Conservation (phyloP, 1,139 yeast genomes). For the Protomyces gravidus region DNA sequence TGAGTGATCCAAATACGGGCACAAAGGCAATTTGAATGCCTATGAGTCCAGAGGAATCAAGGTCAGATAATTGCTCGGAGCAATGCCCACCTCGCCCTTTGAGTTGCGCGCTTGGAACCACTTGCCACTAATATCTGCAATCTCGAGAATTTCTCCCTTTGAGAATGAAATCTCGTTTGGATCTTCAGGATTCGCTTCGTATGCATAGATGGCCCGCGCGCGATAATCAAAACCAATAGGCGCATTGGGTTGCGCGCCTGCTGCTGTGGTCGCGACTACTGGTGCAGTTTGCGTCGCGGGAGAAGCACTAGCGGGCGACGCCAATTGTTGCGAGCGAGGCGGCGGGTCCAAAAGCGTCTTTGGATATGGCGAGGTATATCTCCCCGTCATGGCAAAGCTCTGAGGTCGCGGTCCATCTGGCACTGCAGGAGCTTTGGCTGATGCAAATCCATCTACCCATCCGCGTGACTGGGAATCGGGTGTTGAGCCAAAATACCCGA, state of each 20-base stretch:
- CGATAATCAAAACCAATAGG: conserved; percentile 66
- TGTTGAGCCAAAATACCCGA: conserved; percentile 66
- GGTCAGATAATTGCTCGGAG: conserved; percentile 84
- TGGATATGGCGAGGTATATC: conserved; percentile 28
- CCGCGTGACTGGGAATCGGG: conserved; percentile 62
- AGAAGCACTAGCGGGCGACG: conserved; percentile 39
- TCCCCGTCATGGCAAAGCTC: conserved; percentile 22
- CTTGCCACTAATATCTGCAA: conserved; percentile 88
- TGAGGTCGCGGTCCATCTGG: conserved; percentile 11
- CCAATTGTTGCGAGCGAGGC: not conserved
- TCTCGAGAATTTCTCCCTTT: conserved; percentile 85
- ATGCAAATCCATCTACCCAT: conserved; percentile 61
- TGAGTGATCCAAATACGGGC: no score
- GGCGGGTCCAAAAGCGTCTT: conserved; percentile 11
- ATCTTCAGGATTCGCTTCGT: conserved; percentile 91
- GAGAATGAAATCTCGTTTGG: conserved; percentile 86
- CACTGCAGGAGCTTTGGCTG: conserved; percentile 4
- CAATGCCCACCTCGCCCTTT: conserved; percentile 90
- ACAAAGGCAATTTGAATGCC: no score
- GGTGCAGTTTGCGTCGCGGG: conserved; percentile 39
- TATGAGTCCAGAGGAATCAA: conserved; percentile 3
- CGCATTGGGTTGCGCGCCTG: conserved; percentile 22
- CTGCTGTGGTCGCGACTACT: not conserved
- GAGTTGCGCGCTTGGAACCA: conserved; percentile 98
- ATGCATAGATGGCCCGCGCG: conserved; percentile 81